These are phyloP conservation scores for Euphorbia tirucalli DNA, from an alignment of 345 rosid species.

Conservation along the genomic window DNA sequence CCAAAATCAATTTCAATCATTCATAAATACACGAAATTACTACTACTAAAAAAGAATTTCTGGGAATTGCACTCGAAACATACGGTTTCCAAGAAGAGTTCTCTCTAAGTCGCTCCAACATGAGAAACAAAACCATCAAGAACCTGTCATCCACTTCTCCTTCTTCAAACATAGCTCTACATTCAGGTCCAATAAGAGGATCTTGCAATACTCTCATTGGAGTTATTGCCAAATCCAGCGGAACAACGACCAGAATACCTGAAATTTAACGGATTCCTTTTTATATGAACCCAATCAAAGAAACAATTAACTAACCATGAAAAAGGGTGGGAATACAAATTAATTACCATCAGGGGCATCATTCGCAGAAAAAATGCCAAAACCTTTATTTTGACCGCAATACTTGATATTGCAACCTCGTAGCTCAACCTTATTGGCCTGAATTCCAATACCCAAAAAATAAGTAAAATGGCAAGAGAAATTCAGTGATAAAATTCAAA, in stretches of 20 bases:
- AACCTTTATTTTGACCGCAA: constrained; percentile 61
- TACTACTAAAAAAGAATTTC: neutral
- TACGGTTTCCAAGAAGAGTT: constrained; percentile 93
- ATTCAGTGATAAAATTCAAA: neutral
- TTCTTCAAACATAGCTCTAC: constrained; percentile 75
- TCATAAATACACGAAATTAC: neutral
- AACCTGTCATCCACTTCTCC: constrained; percentile 89
- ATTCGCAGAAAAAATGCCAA: constrained; percentile 56
- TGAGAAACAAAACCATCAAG: constrained; percentile 72
- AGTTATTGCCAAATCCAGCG: constrained; percentile 79
- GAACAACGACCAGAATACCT: constrained; percentile 78
- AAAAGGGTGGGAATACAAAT: neutral
- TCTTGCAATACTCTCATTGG: constrained; percentile 98
- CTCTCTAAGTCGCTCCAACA: constrained; percentile 69
- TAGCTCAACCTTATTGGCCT: constrained; percentile 70
- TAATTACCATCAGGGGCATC: constrained; percentile 45
- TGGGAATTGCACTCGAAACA: constrained; percentile 16
- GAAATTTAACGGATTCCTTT: constrained; percentile 15
- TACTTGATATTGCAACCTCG: constrained; percentile 67
- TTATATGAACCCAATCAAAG: neutral
- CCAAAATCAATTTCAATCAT: constrained; percentile 17
- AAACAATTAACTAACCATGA: neutral
- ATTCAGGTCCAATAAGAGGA: constrained; percentile 80
- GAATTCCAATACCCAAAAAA: constrained; percentile 4
- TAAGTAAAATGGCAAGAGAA: neutral